A percentile compares a stretch with the other conserved stretches of the same genome.
Conservation (phyloP, 2,329 filamentous ascomycete species). For the Leptodontidium sp. region DNA sequence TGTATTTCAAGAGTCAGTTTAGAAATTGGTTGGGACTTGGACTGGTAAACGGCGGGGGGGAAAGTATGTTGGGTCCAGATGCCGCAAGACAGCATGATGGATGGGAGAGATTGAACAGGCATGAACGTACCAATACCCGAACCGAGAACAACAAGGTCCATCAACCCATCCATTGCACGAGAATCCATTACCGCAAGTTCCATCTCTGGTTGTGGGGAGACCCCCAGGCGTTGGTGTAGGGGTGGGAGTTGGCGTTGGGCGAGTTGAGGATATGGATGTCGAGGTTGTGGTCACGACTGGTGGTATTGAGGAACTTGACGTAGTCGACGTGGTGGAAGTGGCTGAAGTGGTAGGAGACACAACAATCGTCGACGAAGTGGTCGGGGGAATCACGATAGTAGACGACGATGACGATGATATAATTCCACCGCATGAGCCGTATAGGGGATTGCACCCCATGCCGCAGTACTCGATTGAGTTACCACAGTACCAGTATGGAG, state of each 20-base stretch:
- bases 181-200: slow-evolving; percentile 26
- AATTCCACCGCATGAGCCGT: slow-evolving; percentile 13
- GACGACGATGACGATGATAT: neutral
- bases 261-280: neutral
- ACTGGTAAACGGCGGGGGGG: no score
- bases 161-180: slow-evolving; percentile 26
- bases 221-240: slow-evolving; percentile 13
- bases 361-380: slow-evolving; percentile 4
- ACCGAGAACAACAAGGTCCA: slow-evolving; percentile 30
- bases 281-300: slow-evolving; percentile 11
- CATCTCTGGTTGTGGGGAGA: slow-evolving; percentile 24
- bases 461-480: slow-evolving; percentile 27
- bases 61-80: no score
- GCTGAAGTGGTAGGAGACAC: slow-evolving; percentile 3
- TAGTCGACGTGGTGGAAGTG: neutral
- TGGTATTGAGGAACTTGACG: slow-evolving; percentile 12
- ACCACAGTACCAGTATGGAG: slow-evolving; percentile 29
- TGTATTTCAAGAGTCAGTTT: no score
- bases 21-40: no score
- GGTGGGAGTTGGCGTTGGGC: neutral
- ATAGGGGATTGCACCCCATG: slow-evolving; percentile 21
- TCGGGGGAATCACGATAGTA: neutral
- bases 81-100: neutral
- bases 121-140: slow-evolving; percentile 22
- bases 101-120: neutral